These are phyloP conservation scores for Filosporella fistucella DNA, from an alignment of 495 filamentous ascomycete species.

Conservation along the genomic window DNA sequence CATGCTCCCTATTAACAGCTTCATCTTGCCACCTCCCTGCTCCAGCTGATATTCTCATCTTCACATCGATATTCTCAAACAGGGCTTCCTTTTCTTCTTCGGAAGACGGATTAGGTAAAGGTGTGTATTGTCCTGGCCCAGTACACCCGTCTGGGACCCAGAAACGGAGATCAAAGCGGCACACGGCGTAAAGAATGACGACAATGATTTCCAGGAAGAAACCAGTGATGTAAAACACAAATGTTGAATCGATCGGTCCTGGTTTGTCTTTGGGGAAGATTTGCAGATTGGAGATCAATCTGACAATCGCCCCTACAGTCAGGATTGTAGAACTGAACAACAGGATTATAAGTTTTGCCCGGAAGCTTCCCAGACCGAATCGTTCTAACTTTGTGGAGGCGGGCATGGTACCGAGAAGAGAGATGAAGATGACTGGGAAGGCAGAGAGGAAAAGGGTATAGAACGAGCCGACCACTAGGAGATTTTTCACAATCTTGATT, in stretches of 20 bases:
- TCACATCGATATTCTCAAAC: constrained; percentile 11
- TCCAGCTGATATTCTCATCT: constrained; percentile 12
- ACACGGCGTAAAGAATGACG: constrained; percentile 54
- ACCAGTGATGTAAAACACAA: constrained; percentile 74
- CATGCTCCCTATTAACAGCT: too few species aligned
- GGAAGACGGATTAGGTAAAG: background rate
- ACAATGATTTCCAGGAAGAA: constrained; percentile 70
- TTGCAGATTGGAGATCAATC: constrained; percentile 51
- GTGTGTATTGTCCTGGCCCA: constrained; percentile 15
- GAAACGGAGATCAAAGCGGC: constrained; percentile 68
- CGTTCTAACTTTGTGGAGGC: constrained; percentile 46
- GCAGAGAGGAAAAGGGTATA: constrained; percentile 65
- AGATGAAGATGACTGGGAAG: constrained; percentile 62
- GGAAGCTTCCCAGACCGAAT: constrained; percentile 64
- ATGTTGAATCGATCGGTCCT: constrained; percentile 59
- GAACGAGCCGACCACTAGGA: constrained; percentile 61
- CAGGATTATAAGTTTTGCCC: constrained; percentile 59
- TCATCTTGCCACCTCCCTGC: too few species aligned
- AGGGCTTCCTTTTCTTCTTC: constrained; percentile 4
- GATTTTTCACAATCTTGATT: constrained; percentile 38
- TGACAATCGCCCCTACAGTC: constrained; percentile 65
- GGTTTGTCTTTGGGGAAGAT: constrained; percentile 46
- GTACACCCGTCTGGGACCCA: constrained; percentile 48
- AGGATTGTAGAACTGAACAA: constrained; percentile 46
- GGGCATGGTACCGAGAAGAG: constrained; percentile 47